Evolutionary conservation across 495 filamentous ascomycete species (phyloP).

Genomic region (Penicillium simplicissimum): DNA sequence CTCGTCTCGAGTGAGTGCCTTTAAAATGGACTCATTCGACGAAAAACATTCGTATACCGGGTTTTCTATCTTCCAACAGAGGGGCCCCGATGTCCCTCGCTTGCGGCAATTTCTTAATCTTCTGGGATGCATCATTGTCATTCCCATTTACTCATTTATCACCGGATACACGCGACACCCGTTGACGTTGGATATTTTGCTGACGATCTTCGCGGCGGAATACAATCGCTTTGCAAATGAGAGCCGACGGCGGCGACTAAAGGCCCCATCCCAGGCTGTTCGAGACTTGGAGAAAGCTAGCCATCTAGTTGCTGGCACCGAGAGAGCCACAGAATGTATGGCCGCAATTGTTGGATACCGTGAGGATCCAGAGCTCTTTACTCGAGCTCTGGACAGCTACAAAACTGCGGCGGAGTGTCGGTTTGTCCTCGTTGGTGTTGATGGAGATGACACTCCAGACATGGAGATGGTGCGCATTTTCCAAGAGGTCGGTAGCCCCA

Average conservation of each 20-base stretch:
- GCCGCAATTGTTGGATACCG: slow-evolving; percentile 38
- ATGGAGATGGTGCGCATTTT: slow-evolving; percentile 39
- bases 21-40: slow-evolving; percentile 11
- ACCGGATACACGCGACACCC: slow-evolving; percentile 26
- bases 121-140: slow-evolving; percentile 26
- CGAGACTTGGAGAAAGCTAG: slow-evolving; percentile 21
- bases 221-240: slow-evolving; percentile 30
- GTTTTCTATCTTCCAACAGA: slow-evolving; percentile 20
- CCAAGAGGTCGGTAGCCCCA: slow-evolving; percentile 9
- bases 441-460: slow-evolving; percentile 31
- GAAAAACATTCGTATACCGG: slow-evolving; percentile 18
- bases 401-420: slow-evolving; percentile 25
- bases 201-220: slow-evolving; percentile 30
- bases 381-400: slow-evolving; percentile 35
- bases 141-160: slow-evolving; percentile 26
- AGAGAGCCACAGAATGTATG: slow-evolving; percentile 25
- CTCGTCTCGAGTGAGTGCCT: neutral
- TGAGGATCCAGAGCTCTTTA: slow-evolving; percentile 34
- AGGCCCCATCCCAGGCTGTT: neutral
- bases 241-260: slow-evolving; percentile 17
- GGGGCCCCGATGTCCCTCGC: slow-evolving; percentile 27
- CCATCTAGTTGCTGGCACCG: neutral
- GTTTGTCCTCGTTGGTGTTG: slow-evolving; percentile 33
- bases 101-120: slow-evolving; percentile 30
- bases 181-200: slow-evolving; percentile 27